Percentiles rank a stretch among this genome's conserved stretches.
Evolutionary conservation across 164 flowering plant species (phyloP).

Genomic region (Echeveria elegans): DNA sequence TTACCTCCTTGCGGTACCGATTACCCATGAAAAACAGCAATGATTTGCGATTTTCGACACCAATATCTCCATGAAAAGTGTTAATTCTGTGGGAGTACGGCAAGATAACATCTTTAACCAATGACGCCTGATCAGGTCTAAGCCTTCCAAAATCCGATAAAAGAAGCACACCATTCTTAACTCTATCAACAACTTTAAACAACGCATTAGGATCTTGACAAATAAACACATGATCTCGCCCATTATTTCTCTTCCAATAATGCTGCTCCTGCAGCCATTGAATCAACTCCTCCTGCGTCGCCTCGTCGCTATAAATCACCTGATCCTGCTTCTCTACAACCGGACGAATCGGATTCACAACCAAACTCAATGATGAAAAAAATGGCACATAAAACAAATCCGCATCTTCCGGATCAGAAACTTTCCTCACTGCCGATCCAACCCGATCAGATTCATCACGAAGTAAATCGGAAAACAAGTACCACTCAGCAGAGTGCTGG

Average conservation of each 20-base stretch:
- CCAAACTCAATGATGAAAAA: slow-evolving; percentile 82
- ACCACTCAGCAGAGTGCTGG: slow-evolving; percentile 96
- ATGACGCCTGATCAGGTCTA: slow-evolving; percentile 63
- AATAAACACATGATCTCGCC: slow-evolving; percentile 87
- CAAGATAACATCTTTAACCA: slow-evolving; percentile 82
- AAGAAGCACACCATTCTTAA: slow-evolving; percentile 70
- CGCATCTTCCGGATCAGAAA: slow-evolving; percentile 71
- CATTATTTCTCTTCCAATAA: slow-evolving; percentile 78
- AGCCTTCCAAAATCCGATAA: slow-evolving; percentile 91
- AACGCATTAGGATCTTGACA: slow-evolving; percentile 94
- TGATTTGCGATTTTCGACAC: slow-evolving; percentile 47
- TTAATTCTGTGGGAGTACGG: slow-evolving; percentile 88
- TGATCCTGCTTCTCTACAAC: slow-evolving; percentile 9
- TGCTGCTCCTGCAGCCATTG: slow-evolving; percentile 74
- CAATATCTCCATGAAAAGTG: slow-evolving; percentile 54
- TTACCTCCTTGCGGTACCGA: slow-evolving; percentile 85
- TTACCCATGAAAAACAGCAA: slow-evolving; percentile 94
- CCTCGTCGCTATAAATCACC: slow-evolving; percentile 64
- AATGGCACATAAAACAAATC: slow-evolving; percentile 91
- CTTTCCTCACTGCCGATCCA: slow-evolving; percentile 42
- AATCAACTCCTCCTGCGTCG: slow-evolving; percentile 66
- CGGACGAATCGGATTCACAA: slow-evolving; percentile 62
- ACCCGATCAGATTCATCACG: slow-evolving; percentile 29
- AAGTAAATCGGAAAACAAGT: slow-evolving; percentile 54
- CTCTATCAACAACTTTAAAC: slow-evolving; percentile 56